Evolutionary conservation across 2,329 filamentous ascomycete species (phyloP).

Genomic region (Raffaelea arxii): DNA sequence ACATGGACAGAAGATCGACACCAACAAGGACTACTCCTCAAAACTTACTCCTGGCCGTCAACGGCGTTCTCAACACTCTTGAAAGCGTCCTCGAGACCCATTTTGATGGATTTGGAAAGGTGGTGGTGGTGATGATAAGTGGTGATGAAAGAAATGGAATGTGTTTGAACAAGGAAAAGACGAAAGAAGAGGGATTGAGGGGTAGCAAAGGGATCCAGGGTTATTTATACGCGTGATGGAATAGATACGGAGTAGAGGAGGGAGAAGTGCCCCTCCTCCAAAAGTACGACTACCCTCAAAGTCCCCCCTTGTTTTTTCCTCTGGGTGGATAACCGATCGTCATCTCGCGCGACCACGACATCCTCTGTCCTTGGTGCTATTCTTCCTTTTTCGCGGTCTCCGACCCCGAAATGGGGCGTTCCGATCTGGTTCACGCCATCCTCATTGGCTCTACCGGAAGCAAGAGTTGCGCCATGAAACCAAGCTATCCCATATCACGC

Average conservation of each 20-base stretch:
- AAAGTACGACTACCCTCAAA: not conserved
- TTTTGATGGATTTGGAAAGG: slow-evolving; percentile 5
- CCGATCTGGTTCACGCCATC: no score
- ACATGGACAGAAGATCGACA: not conserved
- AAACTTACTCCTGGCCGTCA: slow-evolving; percentile 19
- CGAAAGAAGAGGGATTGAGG: not conserved
- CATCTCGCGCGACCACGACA: not conserved
- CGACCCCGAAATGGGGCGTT: no score
- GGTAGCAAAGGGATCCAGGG: not conserved
- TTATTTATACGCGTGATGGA: slow-evolving; percentile 1
- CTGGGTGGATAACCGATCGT: not conserved
- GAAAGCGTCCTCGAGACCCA: slow-evolving; percentile 19
- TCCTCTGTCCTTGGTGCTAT: not conserved
- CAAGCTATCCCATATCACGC: no score
- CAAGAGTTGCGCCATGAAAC: no score
- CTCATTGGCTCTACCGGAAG: no score
- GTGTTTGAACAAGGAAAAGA: not conserved
- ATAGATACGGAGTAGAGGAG: not conserved
- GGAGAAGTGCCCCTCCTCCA: no score
- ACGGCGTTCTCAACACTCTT: slow-evolving; percentile 20
- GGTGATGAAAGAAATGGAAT: not conserved
- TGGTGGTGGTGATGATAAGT: not conserved
- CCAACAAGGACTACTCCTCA: not conserved
- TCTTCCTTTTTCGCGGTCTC: not conserved
- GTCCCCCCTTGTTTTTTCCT: not conserved